Conservation (phyloP, 257 asterid species). For the Marsdenia floribunda region DNA sequence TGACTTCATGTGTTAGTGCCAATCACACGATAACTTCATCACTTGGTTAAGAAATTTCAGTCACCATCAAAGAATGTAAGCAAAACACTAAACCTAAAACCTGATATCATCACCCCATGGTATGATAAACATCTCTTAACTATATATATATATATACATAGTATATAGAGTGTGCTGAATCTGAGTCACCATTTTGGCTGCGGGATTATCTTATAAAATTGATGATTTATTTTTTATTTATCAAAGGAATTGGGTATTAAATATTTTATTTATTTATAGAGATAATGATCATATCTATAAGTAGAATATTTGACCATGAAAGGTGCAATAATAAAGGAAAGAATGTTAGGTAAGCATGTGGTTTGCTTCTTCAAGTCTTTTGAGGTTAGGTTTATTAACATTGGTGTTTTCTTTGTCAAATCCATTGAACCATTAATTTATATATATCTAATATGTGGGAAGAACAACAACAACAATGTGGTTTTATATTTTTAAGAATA, state of each 20-base stretch:
- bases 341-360: constrained; percentile 19
- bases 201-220: neutral
- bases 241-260: neutral
- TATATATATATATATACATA: no score
- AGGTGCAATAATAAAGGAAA: neutral
- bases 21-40: constrained; percentile 16
- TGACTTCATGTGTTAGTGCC: constrained; percentile 20
- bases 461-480: no score
- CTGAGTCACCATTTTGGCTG: neutral
- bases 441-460: no score
- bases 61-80: constrained; percentile 11
- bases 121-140: neutral
- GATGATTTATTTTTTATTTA: neutral
- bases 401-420: constrained; percentile 18
- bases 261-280: neutral
- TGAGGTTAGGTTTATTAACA: constrained; percentile 13
- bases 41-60: constrained; percentile 1
- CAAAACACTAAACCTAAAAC: constrained; percentile 16
- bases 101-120: neutral
- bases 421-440: constrained; percentile 14
- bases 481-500: neutral
- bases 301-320: neutral
- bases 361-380: constrained; percentile 4
- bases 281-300: constrained; percentile 12
- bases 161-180: neutral